Percentiles rank a stretch among this genome's conserved stretches.
Evolutionary conservation across 2,329 filamentous ascomycete genomes (phyloP).

Genomic region (Epichloe gansuensis): DNA sequence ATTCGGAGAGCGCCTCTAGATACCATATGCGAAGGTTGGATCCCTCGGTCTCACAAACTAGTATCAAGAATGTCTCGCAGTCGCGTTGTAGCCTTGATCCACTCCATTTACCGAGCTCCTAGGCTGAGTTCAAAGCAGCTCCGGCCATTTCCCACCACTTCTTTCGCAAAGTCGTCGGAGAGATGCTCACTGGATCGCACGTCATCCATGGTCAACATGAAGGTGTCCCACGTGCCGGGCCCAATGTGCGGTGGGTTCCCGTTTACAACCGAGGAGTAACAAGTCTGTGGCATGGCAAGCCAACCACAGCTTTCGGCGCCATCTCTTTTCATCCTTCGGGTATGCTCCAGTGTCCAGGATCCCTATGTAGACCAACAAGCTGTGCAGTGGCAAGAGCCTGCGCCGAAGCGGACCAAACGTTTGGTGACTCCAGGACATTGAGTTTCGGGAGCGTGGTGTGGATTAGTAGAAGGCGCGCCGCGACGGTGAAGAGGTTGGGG

Average conservation of each 20-base stretch:
- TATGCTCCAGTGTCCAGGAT: slow-evolving; percentile 29
- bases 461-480: slow-evolving; percentile 31
- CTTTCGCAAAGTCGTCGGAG: slow-evolving; percentile 16
- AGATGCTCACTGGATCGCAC: slow-evolving; percentile 29
- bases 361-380: slow-evolving; percentile 31
- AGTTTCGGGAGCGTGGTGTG: slow-evolving; percentile 31
- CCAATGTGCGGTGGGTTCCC: slow-evolving; percentile 33
- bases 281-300: slow-evolving; percentile 26
- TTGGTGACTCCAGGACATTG: slow-evolving; percentile 32
- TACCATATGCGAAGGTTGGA: slow-evolving; percentile 24
- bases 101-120: slow-evolving; percentile 24
- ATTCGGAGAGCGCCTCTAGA: slow-evolving; percentile 19
- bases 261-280: slow-evolving; percentile 31
- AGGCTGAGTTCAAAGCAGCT: slow-evolving; percentile 18
- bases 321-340: slow-evolving; percentile 27
- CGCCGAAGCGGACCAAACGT: slow-evolving; percentile 28
- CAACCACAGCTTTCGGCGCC: slow-evolving; percentile 34
- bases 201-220: slow-evolving; percentile 26
- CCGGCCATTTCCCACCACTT: slow-evolving; percentile 20
- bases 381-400: slow-evolving; percentile 31
- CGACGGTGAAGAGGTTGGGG: slow-evolving; percentile 29
- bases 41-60: slow-evolving; percentile 21
- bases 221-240: slow-evolving; percentile 25
- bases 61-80: slow-evolving; percentile 21
- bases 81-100: slow-evolving; percentile 18